Percentiles rank a stretch among this genome's conserved stretches.
phyloP scores from a whole-genome alignment of 257 asterid genomes.

The Fraxinus anomala region DNA sequence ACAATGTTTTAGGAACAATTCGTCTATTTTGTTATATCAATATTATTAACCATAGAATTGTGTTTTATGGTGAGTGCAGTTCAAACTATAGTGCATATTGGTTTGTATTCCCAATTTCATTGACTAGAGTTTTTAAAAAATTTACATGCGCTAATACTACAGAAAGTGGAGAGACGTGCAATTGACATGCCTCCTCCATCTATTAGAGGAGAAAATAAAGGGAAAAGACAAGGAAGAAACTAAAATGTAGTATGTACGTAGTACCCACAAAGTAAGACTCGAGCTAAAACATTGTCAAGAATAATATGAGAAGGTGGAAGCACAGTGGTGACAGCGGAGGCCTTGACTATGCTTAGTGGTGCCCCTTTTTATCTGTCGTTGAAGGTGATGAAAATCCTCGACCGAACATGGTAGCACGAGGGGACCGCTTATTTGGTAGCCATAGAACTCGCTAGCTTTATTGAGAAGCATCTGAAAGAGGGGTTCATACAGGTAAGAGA shows the following conservation, averaged over 20 bases:
- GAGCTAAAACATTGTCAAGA: no score
- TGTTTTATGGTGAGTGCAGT: no score
- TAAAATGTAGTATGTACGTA: no score
- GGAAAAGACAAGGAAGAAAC: constrained; percentile 23
- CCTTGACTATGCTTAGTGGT: constrained; percentile 19
- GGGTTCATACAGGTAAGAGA: constrained; percentile 21
- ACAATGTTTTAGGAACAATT: no score
- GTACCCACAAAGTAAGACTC: not conserved
- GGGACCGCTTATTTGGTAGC: constrained; percentile 12
- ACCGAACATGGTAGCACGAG: constrained; percentile 21
- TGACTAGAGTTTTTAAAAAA: no score
- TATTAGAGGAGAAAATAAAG: not conserved
- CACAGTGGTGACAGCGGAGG: constrained; percentile 22
- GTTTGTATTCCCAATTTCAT: no score
- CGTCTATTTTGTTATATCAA: no score
- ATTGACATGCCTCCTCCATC: no score
- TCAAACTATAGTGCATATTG: no score
- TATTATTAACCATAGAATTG: no score
- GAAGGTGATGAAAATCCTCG: constrained; percentile 21
- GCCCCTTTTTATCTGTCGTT: constrained; percentile 28
- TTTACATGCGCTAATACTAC: no score
- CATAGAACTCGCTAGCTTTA: constrained; percentile 19
- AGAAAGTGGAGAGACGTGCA: no score
- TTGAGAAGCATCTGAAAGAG: constrained; percentile 18
- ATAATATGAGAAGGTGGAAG: constrained; percentile 21